These are phyloP conservation scores for Thuja plicata DNA, from an alignment of 83 land plant genomes.

Conservation along the genomic window DNA sequence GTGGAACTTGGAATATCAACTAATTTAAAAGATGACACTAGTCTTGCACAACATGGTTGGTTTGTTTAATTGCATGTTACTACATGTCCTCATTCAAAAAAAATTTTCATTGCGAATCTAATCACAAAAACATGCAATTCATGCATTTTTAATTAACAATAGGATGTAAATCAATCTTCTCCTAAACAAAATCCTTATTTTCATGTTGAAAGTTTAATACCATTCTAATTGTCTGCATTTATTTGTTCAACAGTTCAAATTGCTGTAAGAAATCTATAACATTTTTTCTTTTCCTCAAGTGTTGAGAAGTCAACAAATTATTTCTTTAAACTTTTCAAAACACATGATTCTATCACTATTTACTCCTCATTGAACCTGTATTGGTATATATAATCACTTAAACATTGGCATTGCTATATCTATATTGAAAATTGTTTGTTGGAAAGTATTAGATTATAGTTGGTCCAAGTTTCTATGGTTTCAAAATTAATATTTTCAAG, in stretches of 20 bases:
- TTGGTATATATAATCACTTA: neutral
- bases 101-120: neutral
- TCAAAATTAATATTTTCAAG: too few species aligned
- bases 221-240: neutral
- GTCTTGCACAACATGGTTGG: neutral
- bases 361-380: neutral
- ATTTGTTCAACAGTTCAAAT: neutral
- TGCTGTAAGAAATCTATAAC: neutral
- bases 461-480: neutral
- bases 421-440: too few species aligned
- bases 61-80: neutral
- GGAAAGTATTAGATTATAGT: neutral
- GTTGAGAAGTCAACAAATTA: neutral
- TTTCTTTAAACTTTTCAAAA: neutral
- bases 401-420: neutral
- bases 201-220: neutral
- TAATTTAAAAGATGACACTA: neutral
- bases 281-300: neutral
- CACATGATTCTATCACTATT: neutral
- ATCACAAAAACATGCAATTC: neutral
- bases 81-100: neutral
- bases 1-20: neutral
- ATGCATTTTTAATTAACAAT: neutral
- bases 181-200: neutral
- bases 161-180: neutral